Percentiles rank a stretch among this genome's conserved stretches.
Evolutionary conservation across 1,139 yeast genomes (phyloP).

Genomic region (Saccharomyces pastorianus): DNA sequence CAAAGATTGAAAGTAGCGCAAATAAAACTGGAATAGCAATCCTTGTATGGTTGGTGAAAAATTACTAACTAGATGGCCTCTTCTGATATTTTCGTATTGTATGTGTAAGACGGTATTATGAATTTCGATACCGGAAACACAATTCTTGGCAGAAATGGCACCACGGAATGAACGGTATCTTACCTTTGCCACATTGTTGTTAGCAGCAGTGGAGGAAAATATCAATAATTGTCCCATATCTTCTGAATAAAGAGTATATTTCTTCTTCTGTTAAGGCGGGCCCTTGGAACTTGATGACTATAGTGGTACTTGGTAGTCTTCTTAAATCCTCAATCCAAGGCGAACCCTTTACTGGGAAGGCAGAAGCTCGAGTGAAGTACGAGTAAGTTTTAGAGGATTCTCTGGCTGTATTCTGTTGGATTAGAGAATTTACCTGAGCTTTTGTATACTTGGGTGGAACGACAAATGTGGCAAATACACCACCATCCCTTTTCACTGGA

Average conservation of each 20-base stretch:
- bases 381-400: conserved; percentile 29
- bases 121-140: conserved; percentile 69
- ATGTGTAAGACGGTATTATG: conserved; percentile 62
- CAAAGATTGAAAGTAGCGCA: conserved; percentile 63
- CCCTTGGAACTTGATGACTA: conserved; percentile 70
- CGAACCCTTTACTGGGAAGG: conserved; percentile 71
- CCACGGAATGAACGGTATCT: conserved; percentile 50
- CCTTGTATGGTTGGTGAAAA: conserved; percentile 67
- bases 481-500: conserved; percentile 77
- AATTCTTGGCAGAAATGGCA: conserved; percentile 83
- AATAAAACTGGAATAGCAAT: conserved; percentile 55
- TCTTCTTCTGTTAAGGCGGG: conserved; percentile 72
- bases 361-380: conserved; percentile 40
- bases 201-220: conserved; percentile 51
- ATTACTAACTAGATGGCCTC: conserved; percentile 46
- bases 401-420: conserved; percentile 43
- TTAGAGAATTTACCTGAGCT: conserved; percentile 43
- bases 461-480: conserved; percentile 75
- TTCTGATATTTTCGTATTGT: conserved; percentile 52
- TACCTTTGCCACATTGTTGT: conserved; percentile 40
- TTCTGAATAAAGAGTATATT: conserved; percentile 68
- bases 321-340: conserved; percentile 96
- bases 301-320: conserved; percentile 56
- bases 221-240: conserved; percentile 79
- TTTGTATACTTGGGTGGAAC: conserved; percentile 46